Evolutionary conservation across 2,329 filamentous ascomycete species (phyloP).

Genomic region (Xylaria digitata): DNA sequence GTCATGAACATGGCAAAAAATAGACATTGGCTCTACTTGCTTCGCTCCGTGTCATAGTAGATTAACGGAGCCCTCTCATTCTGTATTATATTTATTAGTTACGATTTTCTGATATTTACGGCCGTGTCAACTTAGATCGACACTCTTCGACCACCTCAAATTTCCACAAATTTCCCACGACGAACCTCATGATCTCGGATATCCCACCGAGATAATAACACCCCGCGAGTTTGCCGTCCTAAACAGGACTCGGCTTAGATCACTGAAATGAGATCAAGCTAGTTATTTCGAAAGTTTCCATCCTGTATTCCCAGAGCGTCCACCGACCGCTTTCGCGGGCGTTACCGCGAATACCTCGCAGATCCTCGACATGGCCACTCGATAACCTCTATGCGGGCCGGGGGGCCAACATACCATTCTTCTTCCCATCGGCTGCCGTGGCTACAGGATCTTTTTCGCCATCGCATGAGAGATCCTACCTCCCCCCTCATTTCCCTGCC

Average conservation of each 20-base stretch:
- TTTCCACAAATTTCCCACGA: too few species aligned
- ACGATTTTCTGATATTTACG: not conserved
- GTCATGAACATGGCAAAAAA: conserved; percentile 15
- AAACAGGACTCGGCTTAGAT: conserved; percentile 20
- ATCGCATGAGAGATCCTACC: conserved; percentile 37
- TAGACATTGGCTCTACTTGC: not conserved
- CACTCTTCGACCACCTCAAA: too few species aligned
- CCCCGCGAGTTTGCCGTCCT: conserved; percentile 22
- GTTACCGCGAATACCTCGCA: conserved; percentile 56
- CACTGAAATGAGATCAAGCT: conserved; percentile 44
- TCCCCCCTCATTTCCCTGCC: conserved; percentile 43
- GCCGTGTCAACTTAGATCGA: not conserved
- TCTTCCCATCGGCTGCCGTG: conserved; percentile 39
- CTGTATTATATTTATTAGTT: conserved; percentile 14
- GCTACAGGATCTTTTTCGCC: conserved; percentile 47
- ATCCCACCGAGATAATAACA: not conserved
- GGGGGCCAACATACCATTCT: conserved; percentile 49
- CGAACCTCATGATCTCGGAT: conserved; percentile 7
- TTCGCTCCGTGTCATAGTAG: not conserved
- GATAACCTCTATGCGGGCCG: conserved; percentile 54
- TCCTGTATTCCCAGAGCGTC: conserved; percentile 49
- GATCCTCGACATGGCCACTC: conserved; percentile 54
- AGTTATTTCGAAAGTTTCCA: conserved; percentile 42
- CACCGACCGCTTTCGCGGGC: conserved; percentile 56
- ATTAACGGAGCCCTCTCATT: not conserved